Evolutionary conservation across 2,329 filamentous ascomycete genomes (phyloP), one percentile per base, ranked within the genome.

Genomic region (Zymoseptoria tritici): DNA sequence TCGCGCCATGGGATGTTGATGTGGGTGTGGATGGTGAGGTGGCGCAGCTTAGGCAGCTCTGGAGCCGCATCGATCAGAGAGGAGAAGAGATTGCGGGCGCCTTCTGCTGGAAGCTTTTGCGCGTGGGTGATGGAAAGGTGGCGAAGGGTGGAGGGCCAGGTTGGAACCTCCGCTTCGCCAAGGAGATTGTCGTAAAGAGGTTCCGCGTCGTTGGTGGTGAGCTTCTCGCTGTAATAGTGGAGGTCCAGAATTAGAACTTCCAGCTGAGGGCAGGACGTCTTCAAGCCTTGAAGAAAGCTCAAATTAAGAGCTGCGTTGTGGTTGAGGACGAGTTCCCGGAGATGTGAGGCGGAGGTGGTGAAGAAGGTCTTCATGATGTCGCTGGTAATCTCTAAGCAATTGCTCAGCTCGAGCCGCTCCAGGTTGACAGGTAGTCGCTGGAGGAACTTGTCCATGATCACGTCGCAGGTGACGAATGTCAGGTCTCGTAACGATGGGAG

Each of bases 261-360:
- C 5, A 97, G 79, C 3, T 80, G 79, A 0, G 90, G 90, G 69
- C 91, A 96, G 1, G 82, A 80, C 3, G 76, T 72, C 19, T 83
- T 85, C 52, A 97, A 75, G 24, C 81, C 74, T 0, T 85, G 81
- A 6, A 94, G 78, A 68, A 96, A 97, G 0, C 81, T 84, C 49
- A 97, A 76, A 67, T 86, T 88, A 49, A 97, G 78, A 2, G 87
- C 85, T 62, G 90, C 86, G 68, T 96, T 96, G 74, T 96, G 89
- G 57, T 87, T 83, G 4, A 97, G 77, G 1, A 80, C 82, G 7
- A 97, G 79, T 46, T 83, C 82, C 56, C 82, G 81, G 21, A 97
- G 77, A n/a, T 83, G 76, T 21, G 77, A 74, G 0, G 91, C 92
- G 67, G 90, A 85, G 0, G 82, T 82, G 5, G 78, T 71, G 49